A percentile compares a stretch with the other conserved stretches of the same genome.
Conservation (phyloP, 2,329 filamentous ascomycete genomes). For the Arthroderma sp. region DNA sequence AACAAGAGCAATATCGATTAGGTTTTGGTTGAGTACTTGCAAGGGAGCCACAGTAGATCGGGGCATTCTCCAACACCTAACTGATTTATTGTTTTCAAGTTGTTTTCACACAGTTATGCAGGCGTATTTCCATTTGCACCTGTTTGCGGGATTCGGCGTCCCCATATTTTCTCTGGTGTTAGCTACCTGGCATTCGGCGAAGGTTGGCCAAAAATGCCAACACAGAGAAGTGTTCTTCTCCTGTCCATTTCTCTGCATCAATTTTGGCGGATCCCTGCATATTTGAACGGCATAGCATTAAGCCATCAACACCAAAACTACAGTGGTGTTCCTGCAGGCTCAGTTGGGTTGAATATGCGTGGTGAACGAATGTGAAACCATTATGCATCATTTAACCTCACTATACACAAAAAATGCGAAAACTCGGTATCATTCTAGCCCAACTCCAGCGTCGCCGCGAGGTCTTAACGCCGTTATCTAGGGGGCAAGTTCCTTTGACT, state of each 20-base stretch:
- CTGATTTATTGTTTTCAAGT: neutral
- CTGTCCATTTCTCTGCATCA: neutral
- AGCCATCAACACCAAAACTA: neutral
- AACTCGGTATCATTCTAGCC: neutral
- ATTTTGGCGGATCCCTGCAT: neutral
- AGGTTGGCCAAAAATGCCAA: neutral
- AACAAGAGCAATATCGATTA: neutral
- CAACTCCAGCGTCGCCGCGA: neutral
- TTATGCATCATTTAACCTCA: neutral
- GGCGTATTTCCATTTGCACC: neutral
- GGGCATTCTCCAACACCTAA: neutral
- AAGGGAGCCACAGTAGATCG: neutral
- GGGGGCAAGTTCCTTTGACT: neutral
- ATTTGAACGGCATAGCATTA: neutral
- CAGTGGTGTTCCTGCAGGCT: slow-evolving; percentile 1
- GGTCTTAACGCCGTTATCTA: neutral
- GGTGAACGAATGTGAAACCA: neutral
- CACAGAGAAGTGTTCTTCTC: neutral
- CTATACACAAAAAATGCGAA: neutral
- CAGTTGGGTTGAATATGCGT: neutral
- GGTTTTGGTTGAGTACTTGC: neutral
- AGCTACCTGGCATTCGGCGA: neutral
- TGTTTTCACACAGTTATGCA: neutral
- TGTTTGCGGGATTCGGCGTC: neutral
- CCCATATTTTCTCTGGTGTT: neutral